Conservation (phyloP, 2,329 filamentous ascomycete species). For the Samsoniella hepiali region DNA sequence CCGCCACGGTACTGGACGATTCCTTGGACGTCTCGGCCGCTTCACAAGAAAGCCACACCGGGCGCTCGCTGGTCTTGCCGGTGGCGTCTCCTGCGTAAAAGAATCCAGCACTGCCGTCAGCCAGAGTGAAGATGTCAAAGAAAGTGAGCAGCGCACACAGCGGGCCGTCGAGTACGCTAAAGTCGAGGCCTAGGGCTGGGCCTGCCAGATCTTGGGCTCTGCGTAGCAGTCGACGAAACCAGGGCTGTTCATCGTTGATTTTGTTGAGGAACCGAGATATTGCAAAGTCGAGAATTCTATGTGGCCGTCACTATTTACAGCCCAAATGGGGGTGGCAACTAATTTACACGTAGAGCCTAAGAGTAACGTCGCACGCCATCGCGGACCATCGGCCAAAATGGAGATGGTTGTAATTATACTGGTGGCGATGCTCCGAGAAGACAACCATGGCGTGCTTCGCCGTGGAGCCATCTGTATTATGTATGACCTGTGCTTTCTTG, state of each 20-base stretch:
- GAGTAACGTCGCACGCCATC: constrained; percentile 6
- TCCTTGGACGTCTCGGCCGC: background rate
- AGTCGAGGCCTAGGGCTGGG: background rate
- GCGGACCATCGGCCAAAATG: constrained; percentile 13
- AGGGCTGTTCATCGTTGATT: background rate
- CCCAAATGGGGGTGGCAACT: background rate
- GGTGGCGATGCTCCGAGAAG: constrained; percentile 8
- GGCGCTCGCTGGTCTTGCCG: background rate
- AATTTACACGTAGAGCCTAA: background rate
- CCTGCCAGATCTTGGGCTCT: background rate
- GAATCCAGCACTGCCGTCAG: background rate
- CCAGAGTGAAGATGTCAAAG: background rate
- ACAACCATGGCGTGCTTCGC: background rate
- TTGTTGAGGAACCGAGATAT: background rate
- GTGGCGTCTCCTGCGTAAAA: background rate
- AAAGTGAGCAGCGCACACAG: background rate
- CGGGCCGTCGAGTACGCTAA: background rate
- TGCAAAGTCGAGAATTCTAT: background rate
- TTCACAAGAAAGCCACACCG: background rate
- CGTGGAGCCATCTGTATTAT: background rate
- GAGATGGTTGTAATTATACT: background rate
- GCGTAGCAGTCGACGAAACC: background rate
- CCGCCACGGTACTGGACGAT: background rate
- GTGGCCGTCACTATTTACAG: background rate
- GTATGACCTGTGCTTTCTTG: background rate